phyloP scores from a whole-genome alignment of 2,329 filamentous ascomycete genomes.

The Cyphellophora attinorum region DNA sequence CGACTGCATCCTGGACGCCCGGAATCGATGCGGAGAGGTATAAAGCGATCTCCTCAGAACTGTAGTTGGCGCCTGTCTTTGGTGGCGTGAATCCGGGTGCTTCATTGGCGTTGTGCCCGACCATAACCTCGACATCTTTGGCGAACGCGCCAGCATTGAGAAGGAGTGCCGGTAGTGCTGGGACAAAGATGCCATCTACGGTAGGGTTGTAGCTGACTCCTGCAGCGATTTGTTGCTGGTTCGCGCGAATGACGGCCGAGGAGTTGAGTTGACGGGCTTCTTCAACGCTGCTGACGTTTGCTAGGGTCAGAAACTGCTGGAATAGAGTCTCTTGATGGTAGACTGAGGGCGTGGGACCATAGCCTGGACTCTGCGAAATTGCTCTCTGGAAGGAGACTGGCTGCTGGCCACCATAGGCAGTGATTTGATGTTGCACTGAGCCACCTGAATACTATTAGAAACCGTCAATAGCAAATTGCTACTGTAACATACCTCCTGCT shows the following conservation, averaged over 20 bases:
- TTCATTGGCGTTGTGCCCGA: conserved; percentile 35
- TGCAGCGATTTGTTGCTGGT: conserved; percentile 30
- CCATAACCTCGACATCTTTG: conserved; percentile 35
- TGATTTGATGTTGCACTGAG: conserved; percentile 48
- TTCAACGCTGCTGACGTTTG: conserved; percentile 35
- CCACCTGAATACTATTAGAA: conserved; percentile 25
- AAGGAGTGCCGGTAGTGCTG: conserved; percentile 36
- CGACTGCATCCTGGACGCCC: conserved; percentile 16
- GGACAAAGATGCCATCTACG: conserved; percentile 41
- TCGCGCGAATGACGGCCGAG: conserved; percentile 31
- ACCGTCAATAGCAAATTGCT: conserved; percentile 2
- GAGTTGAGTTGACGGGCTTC: conserved; percentile 34
- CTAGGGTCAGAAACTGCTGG: conserved; percentile 31
- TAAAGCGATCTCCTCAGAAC: conserved; percentile 13
- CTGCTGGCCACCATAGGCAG: conserved; percentile 36
- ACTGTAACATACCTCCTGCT: conserved; percentile 31
- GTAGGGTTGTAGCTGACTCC: conserved; percentile 37
- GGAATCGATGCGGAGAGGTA: conserved; percentile 19
- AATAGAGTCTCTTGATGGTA: conserved; percentile 28
- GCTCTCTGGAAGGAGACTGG: conserved; percentile 27
- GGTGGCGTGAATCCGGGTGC: conserved; percentile 31
- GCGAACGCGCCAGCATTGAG: conserved; percentile 32
- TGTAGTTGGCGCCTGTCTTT: conserved; percentile 18
- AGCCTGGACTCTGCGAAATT: conserved; percentile 35
- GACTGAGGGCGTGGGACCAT: conserved; percentile 24